A percentile compares a stretch with the other conserved stretches of the same genome.
Evolutionary conservation across 2,329 filamentous ascomycete species (phyloP).

Genomic region (Exserohilum rostratum): DNA sequence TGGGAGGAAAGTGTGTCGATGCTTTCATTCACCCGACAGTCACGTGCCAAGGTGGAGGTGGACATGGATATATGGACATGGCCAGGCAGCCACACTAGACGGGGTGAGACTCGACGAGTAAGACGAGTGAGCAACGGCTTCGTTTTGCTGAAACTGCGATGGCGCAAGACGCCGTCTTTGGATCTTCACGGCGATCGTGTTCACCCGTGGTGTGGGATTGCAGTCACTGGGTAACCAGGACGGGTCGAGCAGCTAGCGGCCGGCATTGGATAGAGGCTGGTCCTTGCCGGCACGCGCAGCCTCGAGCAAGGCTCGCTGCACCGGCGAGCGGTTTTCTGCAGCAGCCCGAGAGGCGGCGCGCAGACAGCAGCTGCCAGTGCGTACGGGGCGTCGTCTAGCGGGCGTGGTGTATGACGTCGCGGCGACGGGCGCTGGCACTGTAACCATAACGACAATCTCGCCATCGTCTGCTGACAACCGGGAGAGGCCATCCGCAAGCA

Average conservation of each 20-base stretch:
- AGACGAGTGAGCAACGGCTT: not conserved
- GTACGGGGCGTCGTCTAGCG: slow-evolving; percentile 1
- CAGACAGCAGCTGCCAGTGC: not conserved
- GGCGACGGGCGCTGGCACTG: not conserved
- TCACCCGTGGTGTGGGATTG: slow-evolving; percentile 7
- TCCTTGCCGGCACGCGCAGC: slow-evolving; percentile 21
- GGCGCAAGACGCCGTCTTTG: not conserved
- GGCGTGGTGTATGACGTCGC: slow-evolving; percentile 21
- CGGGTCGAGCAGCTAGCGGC: slow-evolving; percentile 17
- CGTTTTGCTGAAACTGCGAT: not conserved
- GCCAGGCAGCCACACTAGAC: not conserved
- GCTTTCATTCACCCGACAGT: not conserved
- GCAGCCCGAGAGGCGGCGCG: slow-evolving; percentile 7
- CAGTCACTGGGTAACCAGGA: slow-evolving; percentile 3
- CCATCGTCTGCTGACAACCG: slow-evolving; percentile 25
- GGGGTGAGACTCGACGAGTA: not conserved
- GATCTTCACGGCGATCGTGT: slow-evolving; percentile 4
- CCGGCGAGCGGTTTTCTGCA: not conserved
- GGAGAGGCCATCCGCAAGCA: slow-evolving; percentile 12
- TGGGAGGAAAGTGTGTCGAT: not conserved
- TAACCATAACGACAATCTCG: slow-evolving; percentile 5
- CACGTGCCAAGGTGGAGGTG: not conserved
- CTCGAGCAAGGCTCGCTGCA: slow-evolving; percentile 2
- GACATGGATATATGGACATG: too few relatives aligned
- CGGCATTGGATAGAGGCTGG: slow-evolving; percentile 19